These are phyloP conservation scores for Melampsora abietis-canadensis DNA, from an alignment of 1,284 basidiomycete species.

Conservation along the genomic window DNA sequence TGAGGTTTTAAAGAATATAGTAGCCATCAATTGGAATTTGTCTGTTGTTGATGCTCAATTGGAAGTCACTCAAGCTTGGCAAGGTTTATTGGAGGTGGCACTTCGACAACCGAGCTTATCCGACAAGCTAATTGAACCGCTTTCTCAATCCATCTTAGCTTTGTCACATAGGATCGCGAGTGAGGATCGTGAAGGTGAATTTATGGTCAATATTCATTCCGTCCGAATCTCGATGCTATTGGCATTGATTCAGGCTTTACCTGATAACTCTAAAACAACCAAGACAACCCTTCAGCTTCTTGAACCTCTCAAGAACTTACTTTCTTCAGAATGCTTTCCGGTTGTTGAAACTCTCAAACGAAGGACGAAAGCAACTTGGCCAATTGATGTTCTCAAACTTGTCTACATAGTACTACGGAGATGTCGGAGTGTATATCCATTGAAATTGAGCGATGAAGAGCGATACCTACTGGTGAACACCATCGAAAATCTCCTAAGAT, in stretches of 20 bases:
- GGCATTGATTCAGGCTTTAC: constrained; percentile 33
- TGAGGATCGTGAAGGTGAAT: constrained; percentile 35
- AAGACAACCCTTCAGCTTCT: constrained; percentile 29
- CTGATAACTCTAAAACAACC: constrained; percentile 30
- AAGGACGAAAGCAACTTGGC: constrained; percentile 31
- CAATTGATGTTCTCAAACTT: constrained; percentile 33
- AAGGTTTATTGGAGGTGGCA: constrained; percentile 25
- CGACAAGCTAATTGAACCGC: constrained; percentile 6
- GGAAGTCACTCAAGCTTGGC: constrained; percentile 34
- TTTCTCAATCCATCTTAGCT: constrained; percentile 26
- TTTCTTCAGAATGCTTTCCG: constrained; percentile 35
- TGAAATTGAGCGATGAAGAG: constrained; percentile 27
- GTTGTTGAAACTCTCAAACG: constrained; percentile 34
- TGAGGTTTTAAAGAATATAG: constrained; percentile 37
- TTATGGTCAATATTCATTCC: constrained; percentile 42
- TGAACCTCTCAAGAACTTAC: constrained; percentile 20
- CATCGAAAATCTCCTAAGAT: constrained; percentile 29
- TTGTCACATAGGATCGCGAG: constrained; percentile 15
- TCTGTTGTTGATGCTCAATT: constrained; percentile 40
- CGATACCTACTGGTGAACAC: constrained; percentile 19
- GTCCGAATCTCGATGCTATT: constrained; percentile 32
- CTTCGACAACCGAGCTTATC: constrained; percentile 21
- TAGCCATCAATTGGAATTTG: constrained; percentile 41
- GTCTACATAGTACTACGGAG: constrained; percentile 29
- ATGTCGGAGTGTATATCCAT: constrained; percentile 20